Percentiles rank a stretch among this genome's conserved stretches.
Conservation (phyloP, 2,329 filamentous ascomycete genomes). For the Sclerotinia spermophila region DNA sequence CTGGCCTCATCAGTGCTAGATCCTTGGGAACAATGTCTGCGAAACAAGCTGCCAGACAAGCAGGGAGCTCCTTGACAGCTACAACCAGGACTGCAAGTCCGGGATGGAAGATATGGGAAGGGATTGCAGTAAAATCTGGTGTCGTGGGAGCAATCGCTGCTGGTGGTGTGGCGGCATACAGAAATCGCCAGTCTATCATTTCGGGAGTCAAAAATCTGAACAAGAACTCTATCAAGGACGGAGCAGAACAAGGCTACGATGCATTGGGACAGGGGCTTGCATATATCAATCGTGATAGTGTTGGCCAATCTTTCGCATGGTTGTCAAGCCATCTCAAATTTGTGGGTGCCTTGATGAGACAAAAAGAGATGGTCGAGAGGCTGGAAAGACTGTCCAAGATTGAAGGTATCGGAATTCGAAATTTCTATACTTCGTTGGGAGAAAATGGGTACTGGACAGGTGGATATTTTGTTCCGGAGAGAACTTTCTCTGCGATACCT, state of each 20-base stretch:
- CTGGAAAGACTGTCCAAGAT: slow-evolving; percentile 59
- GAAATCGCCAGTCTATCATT: slow-evolving; percentile 67
- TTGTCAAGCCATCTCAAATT: slow-evolving; percentile 81
- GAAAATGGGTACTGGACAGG: slow-evolving; percentile 63
- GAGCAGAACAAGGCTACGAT: slow-evolving; percentile 39
- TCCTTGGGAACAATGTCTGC: slow-evolving; percentile 32
- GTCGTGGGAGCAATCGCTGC: slow-evolving; percentile 78
- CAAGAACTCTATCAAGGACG: slow-evolving; percentile 36
- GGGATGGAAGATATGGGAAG: slow-evolving; percentile 52
- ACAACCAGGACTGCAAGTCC: slow-evolving; percentile 29
- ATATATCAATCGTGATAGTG: slow-evolving; percentile 55
- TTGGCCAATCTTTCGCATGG: slow-evolving; percentile 70
- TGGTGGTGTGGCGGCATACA: slow-evolving; percentile 76
- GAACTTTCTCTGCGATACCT: slow-evolving; percentile 77
- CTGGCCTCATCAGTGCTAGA: slow-evolving; percentile 42
- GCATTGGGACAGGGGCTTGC: slow-evolving; percentile 48
- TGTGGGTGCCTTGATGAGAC: slow-evolving; percentile 72
- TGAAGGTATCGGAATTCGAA: slow-evolving; percentile 64
- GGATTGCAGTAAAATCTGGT: slow-evolving; percentile 74
- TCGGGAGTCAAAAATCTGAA: slow-evolving; percentile 45
- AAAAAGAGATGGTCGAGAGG: slow-evolving; percentile 66
- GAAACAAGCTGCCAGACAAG: slow-evolving; percentile 28
- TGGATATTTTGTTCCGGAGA: slow-evolving; percentile 58
- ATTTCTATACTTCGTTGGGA: slow-evolving; percentile 75
- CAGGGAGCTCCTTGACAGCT: slow-evolving; percentile 19